phyloP scores from a whole-genome alignment of 2,329 filamentous ascomycete genomes.

The Pseudogymnoascus sp. region DNA sequence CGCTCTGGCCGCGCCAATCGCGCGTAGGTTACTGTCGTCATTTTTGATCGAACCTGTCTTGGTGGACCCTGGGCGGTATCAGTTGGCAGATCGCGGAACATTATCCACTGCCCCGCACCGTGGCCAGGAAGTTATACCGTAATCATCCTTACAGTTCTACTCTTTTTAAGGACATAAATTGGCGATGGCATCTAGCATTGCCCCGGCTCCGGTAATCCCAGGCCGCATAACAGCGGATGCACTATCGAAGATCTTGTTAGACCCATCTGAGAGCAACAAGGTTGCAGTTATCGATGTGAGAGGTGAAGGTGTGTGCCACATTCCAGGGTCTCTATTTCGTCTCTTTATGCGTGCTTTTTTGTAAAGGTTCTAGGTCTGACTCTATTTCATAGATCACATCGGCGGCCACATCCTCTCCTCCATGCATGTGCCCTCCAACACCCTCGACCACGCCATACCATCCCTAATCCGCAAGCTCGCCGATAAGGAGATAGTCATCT shows the following conservation, averaged over 20 bases:
- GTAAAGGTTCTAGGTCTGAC: not conserved
- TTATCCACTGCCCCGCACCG: not conserved
- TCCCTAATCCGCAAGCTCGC: constrained; percentile 71
- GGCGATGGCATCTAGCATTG: not conserved
- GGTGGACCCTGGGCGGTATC: constrained; percentile 1
- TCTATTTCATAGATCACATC: constrained; percentile 55
- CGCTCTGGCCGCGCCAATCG: not conserved
- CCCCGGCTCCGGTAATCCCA: not conserved
- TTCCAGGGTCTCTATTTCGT: not conserved
- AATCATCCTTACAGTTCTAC: not conserved
- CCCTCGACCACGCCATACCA: constrained; percentile 68
- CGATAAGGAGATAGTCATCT: constrained; percentile 76
- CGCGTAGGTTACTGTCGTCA: not conserved
- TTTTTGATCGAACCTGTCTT: not conserved
- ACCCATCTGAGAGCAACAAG: constrained; percentile 15
- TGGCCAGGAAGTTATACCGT: not conserved
- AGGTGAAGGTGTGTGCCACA: constrained; percentile 54
- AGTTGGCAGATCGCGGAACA: not conserved
- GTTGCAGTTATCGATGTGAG: constrained; percentile 82
- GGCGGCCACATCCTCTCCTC: constrained; percentile 80
- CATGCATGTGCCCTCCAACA: constrained; percentile 63
- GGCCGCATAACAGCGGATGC: constrained; percentile 22
- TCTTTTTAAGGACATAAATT: not conserved
- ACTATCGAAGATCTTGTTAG: constrained; percentile 24
- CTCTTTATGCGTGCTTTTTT: constrained; percentile 7